phyloP scores from a whole-genome alignment of 345 rosid genomes.

The Durio zibethinus region DNA sequence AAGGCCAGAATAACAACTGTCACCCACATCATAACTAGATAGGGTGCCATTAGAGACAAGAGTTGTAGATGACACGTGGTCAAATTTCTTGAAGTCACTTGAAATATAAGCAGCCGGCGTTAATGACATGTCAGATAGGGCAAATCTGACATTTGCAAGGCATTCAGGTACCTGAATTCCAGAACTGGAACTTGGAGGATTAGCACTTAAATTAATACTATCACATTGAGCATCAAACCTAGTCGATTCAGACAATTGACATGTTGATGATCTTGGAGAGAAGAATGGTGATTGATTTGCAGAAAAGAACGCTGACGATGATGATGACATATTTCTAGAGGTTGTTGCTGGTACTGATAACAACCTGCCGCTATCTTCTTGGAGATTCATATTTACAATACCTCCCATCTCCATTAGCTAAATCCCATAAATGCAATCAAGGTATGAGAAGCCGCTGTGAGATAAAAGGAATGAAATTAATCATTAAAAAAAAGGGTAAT shows the following conservation, averaged over 20 bases:
- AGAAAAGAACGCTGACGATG: constrained; percentile 83
- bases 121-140: constrained; percentile 37
- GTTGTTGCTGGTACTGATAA: constrained; percentile 51
- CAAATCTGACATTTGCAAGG: constrained; percentile 33
- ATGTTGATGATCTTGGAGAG: constrained; percentile 74
- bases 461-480: constrained; percentile 8
- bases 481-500: background rate
- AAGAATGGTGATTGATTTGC: constrained; percentile 93
- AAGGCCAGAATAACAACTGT: constrained; percentile 26
- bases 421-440: constrained; percentile 35
- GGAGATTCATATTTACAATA: constrained; percentile 47
- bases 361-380: constrained; percentile 69
- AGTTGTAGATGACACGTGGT: constrained; percentile 41
- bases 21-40: constrained; percentile 37
- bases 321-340: constrained; percentile 70
- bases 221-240: constrained; percentile 62
- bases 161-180: constrained; percentile 49
- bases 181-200: constrained; percentile 52
- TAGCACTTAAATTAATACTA: constrained; percentile 36
- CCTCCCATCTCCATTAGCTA: constrained; percentile 19
- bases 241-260: constrained; percentile 54
- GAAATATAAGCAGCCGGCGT: constrained; percentile 29
- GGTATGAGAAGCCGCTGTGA: constrained; percentile 36
- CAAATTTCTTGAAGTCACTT: constrained; percentile 41
- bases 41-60: constrained; percentile 42